Percentiles rank a stretch among this genome's conserved stretches.
Evolutionary conservation across 192 early-diverging fungal species (phyloP).

Genomic region (Coemansia sp.): DNA sequence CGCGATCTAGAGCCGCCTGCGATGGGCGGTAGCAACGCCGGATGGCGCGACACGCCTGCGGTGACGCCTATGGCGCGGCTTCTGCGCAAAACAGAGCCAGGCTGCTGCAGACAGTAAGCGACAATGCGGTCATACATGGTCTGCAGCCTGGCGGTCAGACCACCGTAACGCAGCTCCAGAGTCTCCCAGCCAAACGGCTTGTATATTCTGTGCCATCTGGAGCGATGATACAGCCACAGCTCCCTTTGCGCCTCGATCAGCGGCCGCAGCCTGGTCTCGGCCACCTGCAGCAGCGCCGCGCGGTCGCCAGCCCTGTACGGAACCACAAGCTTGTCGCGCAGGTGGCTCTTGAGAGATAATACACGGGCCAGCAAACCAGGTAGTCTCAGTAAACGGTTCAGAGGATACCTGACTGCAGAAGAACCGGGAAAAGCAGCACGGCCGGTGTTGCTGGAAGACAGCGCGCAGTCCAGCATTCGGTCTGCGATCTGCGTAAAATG

Average conservation of each 20-base stretch:
- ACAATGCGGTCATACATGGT: slow-evolving; percentile 72
- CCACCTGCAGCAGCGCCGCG: slow-evolving; percentile 59
- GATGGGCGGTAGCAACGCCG: slow-evolving; percentile 24
- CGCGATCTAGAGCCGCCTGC: slow-evolving; percentile 11
- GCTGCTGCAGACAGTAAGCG: slow-evolving; percentile 51
- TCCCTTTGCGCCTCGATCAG: slow-evolving; percentile 67
- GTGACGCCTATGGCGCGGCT: slow-evolving; percentile 51
- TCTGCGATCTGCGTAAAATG: slow-evolving; percentile 65
- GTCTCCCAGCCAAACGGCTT: slow-evolving; percentile 89
- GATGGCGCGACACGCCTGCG: slow-evolving; percentile 46
- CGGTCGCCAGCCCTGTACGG: slow-evolving; percentile 64
- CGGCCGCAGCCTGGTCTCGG: slow-evolving; percentile 58
- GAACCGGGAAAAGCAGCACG: slow-evolving; percentile 8
- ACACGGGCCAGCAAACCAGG: slow-evolving; percentile 69
- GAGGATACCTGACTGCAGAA: slow-evolving; percentile 56
- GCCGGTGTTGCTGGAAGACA: slow-evolving; percentile 21
- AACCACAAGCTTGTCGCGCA: slow-evolving; percentile 63
- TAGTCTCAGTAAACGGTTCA: slow-evolving; percentile 69
- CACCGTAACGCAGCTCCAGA: slow-evolving; percentile 82
- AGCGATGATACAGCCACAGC: slow-evolving; percentile 80
- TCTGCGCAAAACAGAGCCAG: slow-evolving; percentile 23
- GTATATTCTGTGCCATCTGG: slow-evolving; percentile 75
- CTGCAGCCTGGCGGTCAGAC: slow-evolving; percentile 62
- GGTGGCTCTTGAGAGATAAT: slow-evolving; percentile 68
- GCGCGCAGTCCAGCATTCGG: slow-evolving; percentile 56